Percentiles rank a stretch among this genome's conserved stretches.
Evolutionary conservation across 2,329 filamentous ascomycete genomes (phyloP).

Genomic region (Keithomyces neogunnii): DNA sequence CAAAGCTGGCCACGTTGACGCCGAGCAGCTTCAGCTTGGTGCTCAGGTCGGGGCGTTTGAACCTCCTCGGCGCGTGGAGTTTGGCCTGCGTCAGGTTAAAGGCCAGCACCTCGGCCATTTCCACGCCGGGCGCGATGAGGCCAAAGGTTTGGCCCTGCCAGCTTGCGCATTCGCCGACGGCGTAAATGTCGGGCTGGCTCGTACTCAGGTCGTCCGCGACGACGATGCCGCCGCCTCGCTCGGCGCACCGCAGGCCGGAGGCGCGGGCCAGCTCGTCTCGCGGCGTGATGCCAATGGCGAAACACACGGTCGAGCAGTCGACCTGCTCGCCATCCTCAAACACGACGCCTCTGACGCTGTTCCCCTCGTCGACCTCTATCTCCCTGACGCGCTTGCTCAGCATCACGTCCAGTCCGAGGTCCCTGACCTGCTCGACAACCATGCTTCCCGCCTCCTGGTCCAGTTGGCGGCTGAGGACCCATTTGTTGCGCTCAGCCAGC

Average conservation of each 20-base stretch:
- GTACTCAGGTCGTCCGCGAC: slow-evolving; percentile 61
- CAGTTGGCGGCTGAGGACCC: slow-evolving; percentile 75
- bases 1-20: slow-evolving; percentile 87
- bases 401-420: slow-evolving; percentile 72
- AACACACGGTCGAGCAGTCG: slow-evolving; percentile 74
- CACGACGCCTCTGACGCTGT: slow-evolving; percentile 62
- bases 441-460: slow-evolving; percentile 73
- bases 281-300: slow-evolving; percentile 79
- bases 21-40: slow-evolving; percentile 86
- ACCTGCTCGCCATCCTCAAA: slow-evolving; percentile 77
- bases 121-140: slow-evolving; percentile 79
- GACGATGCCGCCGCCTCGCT: slow-evolving; percentile 68
- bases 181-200: slow-evolving; percentile 66
- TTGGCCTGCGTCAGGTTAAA: slow-evolving; percentile 86
- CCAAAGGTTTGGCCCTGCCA: slow-evolving; percentile 84
- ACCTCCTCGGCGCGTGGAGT: slow-evolving; percentile 57
- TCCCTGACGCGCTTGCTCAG: slow-evolving; percentile 66
- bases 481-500: slow-evolving; percentile 73
- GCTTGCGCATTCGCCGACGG: slow-evolving; percentile 84
- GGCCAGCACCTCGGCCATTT: slow-evolving; percentile 86
- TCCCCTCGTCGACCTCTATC: slow-evolving; percentile 59
- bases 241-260: slow-evolving; percentile 63
- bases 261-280: slow-evolving; percentile 66
- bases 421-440: slow-evolving; percentile 72
- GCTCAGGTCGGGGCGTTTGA: slow-evolving; percentile 79